Evolutionary conservation across 805 yeast genomes (phyloP).

Genomic region (Candida dendrica): DNA sequence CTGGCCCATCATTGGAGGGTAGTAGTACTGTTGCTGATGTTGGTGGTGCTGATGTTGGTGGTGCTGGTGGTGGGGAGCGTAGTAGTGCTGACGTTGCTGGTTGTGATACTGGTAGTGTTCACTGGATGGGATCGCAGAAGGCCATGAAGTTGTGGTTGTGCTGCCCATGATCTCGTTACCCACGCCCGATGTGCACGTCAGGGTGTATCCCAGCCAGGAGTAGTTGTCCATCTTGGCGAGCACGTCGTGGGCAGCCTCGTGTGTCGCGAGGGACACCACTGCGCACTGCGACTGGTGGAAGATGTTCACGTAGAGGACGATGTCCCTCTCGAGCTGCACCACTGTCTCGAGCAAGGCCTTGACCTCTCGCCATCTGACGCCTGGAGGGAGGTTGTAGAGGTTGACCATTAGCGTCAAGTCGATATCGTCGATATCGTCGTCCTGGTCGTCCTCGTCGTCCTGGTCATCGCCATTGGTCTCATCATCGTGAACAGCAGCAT

Average conservation of each 20-base stretch:
- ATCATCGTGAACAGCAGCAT: too few relatives aligned
- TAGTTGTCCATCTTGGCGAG: not conserved
- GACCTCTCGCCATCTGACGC: conserved; percentile 16
- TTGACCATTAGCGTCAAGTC: conserved; percentile 4
- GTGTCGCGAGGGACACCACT: not conserved
- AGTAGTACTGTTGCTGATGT: not conserved
- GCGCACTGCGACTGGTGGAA: not conserved
- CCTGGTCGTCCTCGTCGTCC: not conserved
- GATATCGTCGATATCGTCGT: not conserved
- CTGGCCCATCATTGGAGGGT: not conserved
- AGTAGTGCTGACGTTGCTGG: too few relatives aligned
- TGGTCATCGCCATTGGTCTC: too few relatives aligned
- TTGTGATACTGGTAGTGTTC: not conserved
- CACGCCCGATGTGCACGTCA: not conserved
- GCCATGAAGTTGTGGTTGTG: not conserved
- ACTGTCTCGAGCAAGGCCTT: conserved; percentile 7
- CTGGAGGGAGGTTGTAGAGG: conserved; percentile 15
- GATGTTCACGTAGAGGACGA: not conserved
- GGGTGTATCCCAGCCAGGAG: not conserved
- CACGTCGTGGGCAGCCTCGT: not conserved
- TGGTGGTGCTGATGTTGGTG: not conserved
- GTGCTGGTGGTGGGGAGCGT: not conserved
- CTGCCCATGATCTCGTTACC: not conserved
- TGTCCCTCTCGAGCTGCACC: not conserved
- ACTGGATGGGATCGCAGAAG: not conserved